A percentile compares a stretch with the other conserved stretches of the same genome.
Conservation (phyloP, 805 yeast species). For the Komagataella kurtzmanii region DNA sequence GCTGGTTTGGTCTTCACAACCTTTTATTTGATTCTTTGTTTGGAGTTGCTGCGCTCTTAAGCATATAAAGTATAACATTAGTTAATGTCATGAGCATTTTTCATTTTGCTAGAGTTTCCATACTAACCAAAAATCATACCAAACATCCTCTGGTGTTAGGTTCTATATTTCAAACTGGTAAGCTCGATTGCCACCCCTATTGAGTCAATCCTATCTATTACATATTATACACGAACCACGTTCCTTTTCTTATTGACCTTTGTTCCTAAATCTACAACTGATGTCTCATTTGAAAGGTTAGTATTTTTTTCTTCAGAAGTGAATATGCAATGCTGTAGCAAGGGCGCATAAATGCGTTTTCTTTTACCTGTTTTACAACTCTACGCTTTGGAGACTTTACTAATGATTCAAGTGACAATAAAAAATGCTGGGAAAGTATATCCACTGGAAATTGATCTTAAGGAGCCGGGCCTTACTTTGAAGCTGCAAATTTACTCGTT, state of each 20-base stretch:
- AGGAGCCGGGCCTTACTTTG: constrained; percentile 44
- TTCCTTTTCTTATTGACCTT: neutral
- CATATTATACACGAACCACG: neutral
- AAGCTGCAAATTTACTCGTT: constrained; percentile 57
- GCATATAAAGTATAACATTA: no score
- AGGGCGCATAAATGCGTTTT: neutral
- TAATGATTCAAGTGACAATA: constrained; percentile 21
- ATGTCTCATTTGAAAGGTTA: neutral
- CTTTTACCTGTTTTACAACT: neutral
- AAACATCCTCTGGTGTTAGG: neutral
- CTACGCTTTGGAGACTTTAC: neutral
- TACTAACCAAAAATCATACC: no score
- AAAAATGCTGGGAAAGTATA: constrained; percentile 61
- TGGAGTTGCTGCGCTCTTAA: neutral
- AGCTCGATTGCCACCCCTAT: neutral
- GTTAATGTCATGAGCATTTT: no score
- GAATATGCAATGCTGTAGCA: neutral
- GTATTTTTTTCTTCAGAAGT: neutral
- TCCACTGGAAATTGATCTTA: constrained; percentile 39
- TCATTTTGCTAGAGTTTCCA: no score
- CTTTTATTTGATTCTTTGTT: neutral
- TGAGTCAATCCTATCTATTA: neutral
- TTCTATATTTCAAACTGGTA: neutral
- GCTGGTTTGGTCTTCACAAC: constrained; percentile 37
- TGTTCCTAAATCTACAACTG: neutral